Evolutionary conservation across 2,329 filamentous ascomycete species (phyloP).

Genomic region (Fusarium nelsonii): DNA sequence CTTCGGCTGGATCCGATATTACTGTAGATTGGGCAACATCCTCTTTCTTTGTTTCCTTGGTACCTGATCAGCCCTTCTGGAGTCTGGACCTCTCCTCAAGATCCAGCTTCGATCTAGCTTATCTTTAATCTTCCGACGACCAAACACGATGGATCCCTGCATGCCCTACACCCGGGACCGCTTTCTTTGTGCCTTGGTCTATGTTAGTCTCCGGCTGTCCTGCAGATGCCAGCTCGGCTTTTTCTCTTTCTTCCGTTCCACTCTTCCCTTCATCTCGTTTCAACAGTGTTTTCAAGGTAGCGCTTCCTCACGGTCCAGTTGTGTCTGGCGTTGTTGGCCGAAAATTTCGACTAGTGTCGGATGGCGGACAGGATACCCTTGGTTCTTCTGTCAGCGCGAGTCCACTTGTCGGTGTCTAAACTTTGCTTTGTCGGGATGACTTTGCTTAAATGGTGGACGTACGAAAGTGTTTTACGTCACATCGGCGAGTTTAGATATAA

Average conservation of each 20-base stretch:
- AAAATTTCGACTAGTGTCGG: neutral
- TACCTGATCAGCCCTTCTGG: slow-evolving; percentile 30
- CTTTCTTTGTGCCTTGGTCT: slow-evolving; percentile 29
- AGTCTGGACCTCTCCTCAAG: neutral
- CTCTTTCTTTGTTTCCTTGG: slow-evolving; percentile 5
- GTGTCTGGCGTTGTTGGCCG: slow-evolving; percentile 7
- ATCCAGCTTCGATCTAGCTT: slow-evolving; percentile 6
- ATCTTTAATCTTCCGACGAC: slow-evolving; percentile 19
- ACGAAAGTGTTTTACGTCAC: neutral
- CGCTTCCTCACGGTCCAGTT: slow-evolving; percentile 19
- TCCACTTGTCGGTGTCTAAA: slow-evolving; percentile 3
- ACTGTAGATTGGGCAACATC: slow-evolving; percentile 34
- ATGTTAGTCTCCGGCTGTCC: slow-evolving; percentile 15
- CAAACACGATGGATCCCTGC: slow-evolving; percentile 13
- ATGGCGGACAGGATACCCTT: slow-evolving; percentile 8
- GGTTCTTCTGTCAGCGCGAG: slow-evolving; percentile 9
- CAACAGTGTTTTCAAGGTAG: slow-evolving; percentile 8
- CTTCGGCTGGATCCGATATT: slow-evolving; percentile 38
- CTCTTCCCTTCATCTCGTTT: slow-evolving; percentile 14
- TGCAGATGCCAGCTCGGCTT: slow-evolving; percentile 30
- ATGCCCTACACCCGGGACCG: neutral
- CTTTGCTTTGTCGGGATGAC: slow-evolving; percentile 7
- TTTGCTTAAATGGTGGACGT: neutral
- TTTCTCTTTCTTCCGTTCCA: slow-evolving; percentile 10
- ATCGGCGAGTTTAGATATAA: neutral